Evolutionary conservation across 2,329 filamentous ascomycete species (phyloP).

Genomic region (Beauveria asiatica): DNA sequence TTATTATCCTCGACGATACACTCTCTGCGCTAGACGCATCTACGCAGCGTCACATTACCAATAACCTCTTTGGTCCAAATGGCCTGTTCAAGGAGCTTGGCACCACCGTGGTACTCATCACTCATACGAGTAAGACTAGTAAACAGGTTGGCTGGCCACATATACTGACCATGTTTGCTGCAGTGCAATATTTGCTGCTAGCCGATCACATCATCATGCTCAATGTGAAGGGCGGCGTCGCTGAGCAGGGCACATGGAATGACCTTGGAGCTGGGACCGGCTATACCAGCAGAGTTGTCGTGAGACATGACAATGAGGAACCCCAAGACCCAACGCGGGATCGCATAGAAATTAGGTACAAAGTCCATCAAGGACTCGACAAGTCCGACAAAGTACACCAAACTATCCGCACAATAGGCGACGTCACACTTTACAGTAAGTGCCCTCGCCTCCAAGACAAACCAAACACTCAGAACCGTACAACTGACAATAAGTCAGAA

Average conservation of each 20-base stretch:
- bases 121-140: conserved; percentile 10
- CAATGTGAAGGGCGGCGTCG: conserved; percentile 1
- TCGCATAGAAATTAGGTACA: not conserved
- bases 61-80: conserved; percentile 7
- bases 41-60: conserved; percentile 11
- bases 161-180: not conserved
- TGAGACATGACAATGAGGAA: not conserved
- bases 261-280: conserved; percentile 5
- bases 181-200: conserved; percentile 11
- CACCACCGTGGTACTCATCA: conserved; percentile 14
- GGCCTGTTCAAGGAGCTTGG: conserved; percentile 11
- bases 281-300: conserved; percentile 7
- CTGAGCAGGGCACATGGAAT: conserved; percentile 14
- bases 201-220: conserved; percentile 13
- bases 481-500: not conserved
- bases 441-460: not conserved
- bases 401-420: not conserved
- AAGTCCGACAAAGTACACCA: not conserved
- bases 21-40: conserved; percentile 12
- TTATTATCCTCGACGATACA: conserved; percentile 15
- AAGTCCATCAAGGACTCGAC: not conserved
- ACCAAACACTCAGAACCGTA: not conserved
- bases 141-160: not conserved
- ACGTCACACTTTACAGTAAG: not conserved
- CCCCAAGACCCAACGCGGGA: not conserved